Percentiles rank a stretch among this genome's conserved stretches.
phyloP scores from a whole-genome alignment of 2,329 filamentous ascomycete genomes.

The Pseudogymnoascus sp. region DNA sequence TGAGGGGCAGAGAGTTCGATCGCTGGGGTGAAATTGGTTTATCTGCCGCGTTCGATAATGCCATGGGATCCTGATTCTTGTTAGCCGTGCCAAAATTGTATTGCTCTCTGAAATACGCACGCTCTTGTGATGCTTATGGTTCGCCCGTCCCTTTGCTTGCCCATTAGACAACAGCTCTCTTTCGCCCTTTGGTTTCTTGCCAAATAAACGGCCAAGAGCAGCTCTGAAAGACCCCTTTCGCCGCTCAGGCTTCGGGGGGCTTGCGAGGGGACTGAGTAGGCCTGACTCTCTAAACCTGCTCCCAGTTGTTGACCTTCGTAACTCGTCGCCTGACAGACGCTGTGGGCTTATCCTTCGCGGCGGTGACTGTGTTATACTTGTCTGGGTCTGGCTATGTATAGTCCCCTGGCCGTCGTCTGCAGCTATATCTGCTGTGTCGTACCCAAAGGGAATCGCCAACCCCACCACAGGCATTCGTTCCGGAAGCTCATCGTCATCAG shows the following conservation, averaged over 20 bases:
- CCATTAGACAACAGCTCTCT: slow-evolving; percentile 11
- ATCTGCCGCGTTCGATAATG: slow-evolving; percentile 29
- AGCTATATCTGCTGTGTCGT: slow-evolving; percentile 8
- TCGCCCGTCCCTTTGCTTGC: slow-evolving; percentile 11
- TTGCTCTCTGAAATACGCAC: slow-evolving; percentile 33
- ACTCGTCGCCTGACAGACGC: not conserved
- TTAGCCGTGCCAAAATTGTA: slow-evolving; percentile 11
- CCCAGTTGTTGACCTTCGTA: not conserved
- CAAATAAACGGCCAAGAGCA: slow-evolving; percentile 50
- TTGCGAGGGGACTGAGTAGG: slow-evolving; percentile 17
- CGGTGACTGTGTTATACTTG: not conserved
- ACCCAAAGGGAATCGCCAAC: slow-evolving; percentile 30
- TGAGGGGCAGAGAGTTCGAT: slow-evolving; percentile 51
- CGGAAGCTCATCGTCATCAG: slow-evolving; percentile 48
- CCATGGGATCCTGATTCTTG: slow-evolving; percentile 33
- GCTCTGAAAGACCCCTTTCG: slow-evolving; percentile 52
- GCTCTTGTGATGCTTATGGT: slow-evolving; percentile 38
- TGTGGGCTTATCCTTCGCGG: not conserved
- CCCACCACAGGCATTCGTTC: slow-evolving; percentile 38
- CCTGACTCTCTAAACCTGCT: not conserved
- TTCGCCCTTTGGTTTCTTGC: slow-evolving; percentile 44
- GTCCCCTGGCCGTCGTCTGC: not conserved
- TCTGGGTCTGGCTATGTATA: not conserved
- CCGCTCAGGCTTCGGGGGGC: slow-evolving; percentile 36
- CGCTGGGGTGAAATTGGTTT: slow-evolving; percentile 39